These are phyloP conservation scores for Schizophyllum amplum DNA, from an alignment of 1,284 basidiomycete species.

Conservation along the genomic window DNA sequence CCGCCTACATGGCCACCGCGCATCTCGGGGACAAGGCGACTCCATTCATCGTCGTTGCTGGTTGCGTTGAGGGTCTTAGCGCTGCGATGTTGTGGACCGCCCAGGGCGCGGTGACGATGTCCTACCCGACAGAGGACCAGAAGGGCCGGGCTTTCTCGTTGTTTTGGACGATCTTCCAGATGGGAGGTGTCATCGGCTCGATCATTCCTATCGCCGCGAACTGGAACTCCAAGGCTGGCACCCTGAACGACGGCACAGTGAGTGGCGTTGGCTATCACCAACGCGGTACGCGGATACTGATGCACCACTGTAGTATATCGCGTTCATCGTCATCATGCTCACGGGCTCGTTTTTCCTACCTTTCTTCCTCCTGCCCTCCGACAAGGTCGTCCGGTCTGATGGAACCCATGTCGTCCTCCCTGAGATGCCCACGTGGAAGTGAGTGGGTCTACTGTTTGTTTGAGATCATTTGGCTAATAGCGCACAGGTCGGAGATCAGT, in stretches of 20 bases:
- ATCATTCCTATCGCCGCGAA: background rate
- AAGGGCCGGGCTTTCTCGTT: constrained; percentile 56
- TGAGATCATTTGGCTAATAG: too few relatives aligned
- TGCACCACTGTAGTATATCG: background rate
- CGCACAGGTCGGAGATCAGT: background rate
- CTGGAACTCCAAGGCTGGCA: background rate
- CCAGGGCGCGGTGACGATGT: constrained; percentile 59
- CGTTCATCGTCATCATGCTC: background rate
- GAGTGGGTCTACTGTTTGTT: background rate
- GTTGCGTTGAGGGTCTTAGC: constrained; percentile 8
- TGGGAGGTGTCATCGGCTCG: constrained; percentile 53
- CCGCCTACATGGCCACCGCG: background rate
- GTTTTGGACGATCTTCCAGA: constrained; percentile 66
- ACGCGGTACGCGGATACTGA: background rate
- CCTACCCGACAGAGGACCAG: constrained; percentile 50
- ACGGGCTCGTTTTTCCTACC: background rate
- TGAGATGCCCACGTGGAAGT: background rate
- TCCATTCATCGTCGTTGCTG: background rate
- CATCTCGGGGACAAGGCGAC: background rate
- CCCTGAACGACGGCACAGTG: background rate
- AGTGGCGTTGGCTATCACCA: background rate
- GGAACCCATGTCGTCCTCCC: background rate
- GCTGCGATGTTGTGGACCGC: constrained; percentile 64
- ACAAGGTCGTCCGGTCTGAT: background rate
- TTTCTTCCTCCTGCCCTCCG: background rate